Conservation (phyloP, 2,329 filamentous ascomycete species). For the Leptographium radiaticola region DNA sequence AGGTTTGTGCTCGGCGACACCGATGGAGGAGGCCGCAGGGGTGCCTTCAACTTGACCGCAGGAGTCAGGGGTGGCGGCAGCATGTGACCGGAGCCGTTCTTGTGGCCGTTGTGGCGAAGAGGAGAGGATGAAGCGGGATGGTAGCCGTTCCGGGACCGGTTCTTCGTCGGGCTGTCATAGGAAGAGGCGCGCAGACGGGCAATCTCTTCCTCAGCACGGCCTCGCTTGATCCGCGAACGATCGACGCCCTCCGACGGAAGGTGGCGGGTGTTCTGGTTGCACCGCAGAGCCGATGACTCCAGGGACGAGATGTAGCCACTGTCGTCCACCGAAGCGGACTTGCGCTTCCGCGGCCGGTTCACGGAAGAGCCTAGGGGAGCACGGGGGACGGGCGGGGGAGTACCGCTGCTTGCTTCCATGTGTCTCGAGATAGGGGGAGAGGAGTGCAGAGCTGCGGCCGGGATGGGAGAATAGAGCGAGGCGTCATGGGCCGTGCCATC, state of each 20-base stretch:
- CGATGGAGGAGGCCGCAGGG: constrained; percentile 50
- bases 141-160: constrained; percentile 38
- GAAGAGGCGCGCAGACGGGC: constrained; percentile 83
- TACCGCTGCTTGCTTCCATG: constrained; percentile 49
- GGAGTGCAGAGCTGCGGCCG: constrained; percentile 61
- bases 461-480: constrained; percentile 58
- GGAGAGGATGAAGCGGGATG: constrained; percentile 55
- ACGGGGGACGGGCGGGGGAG: constrained; percentile 58
- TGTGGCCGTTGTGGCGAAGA: constrained; percentile 34
- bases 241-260: constrained; percentile 63
- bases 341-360: constrained; percentile 58
- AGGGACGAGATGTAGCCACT: constrained; percentile 96
- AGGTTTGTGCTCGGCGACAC: constrained; percentile 90
- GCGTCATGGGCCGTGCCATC: constrained; percentile 20
- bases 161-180: constrained; percentile 78
- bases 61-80: constrained; percentile 65
- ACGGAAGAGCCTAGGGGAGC: constrained; percentile 38
- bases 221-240: constrained; percentile 70
- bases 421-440: constrained; percentile 70
- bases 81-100: constrained; percentile 37
- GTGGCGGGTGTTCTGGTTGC: constrained; percentile 48
- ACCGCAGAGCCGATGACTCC: constrained; percentile 75
- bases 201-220: constrained; percentile 91
- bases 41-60: constrained; percentile 63
- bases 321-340: constrained; percentile 69